phyloP scores from a whole-genome alignment of 2,329 filamentous ascomycete species.

The Madurella mycetomatis region DNA sequence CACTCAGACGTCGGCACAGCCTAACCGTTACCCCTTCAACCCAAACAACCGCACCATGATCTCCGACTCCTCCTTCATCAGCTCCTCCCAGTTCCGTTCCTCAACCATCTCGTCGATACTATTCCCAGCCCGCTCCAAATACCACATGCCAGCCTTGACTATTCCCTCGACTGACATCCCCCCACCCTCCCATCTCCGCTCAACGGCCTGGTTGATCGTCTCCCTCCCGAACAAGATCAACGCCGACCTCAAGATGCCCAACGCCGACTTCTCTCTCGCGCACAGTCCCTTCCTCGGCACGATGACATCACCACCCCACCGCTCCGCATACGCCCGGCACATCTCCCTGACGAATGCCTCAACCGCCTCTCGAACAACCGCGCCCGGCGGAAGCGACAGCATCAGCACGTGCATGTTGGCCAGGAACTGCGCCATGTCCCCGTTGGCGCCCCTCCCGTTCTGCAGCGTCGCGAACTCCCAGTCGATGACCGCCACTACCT shows the following conservation, averaged over 20 bases:
- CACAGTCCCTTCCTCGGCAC: not conserved
- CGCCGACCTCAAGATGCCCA: constrained; percentile 2
- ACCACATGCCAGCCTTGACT: constrained; percentile 1
- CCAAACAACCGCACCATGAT: constrained; percentile 2
- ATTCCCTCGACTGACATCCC: not conserved
- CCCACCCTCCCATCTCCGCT: not conserved
- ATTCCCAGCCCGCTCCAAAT: constrained; percentile 2
- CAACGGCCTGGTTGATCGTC: constrained; percentile 1
- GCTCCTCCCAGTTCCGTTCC: not conserved
- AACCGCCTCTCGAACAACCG: too few relatives aligned
- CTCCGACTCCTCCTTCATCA: not conserved
- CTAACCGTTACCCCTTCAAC: not conserved
- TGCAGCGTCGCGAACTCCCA: too few relatives aligned
- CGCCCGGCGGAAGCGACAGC: not conserved
- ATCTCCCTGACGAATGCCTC: too few relatives aligned
- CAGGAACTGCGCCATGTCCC: constrained; percentile 9
- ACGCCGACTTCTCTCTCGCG: not conserved
- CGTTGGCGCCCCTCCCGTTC: constrained; percentile 3
- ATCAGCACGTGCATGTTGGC: constrained; percentile 4
- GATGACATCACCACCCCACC: too few relatives aligned
- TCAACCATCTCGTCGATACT: not conserved
- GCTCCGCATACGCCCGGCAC: too few relatives aligned
- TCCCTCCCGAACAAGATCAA: not conserved
- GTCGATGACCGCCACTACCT: too few relatives aligned
- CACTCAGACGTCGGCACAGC: not conserved